Evolutionary conservation across 441 rosid species (phyloP).

Genomic region (Hura crepitans): DNA sequence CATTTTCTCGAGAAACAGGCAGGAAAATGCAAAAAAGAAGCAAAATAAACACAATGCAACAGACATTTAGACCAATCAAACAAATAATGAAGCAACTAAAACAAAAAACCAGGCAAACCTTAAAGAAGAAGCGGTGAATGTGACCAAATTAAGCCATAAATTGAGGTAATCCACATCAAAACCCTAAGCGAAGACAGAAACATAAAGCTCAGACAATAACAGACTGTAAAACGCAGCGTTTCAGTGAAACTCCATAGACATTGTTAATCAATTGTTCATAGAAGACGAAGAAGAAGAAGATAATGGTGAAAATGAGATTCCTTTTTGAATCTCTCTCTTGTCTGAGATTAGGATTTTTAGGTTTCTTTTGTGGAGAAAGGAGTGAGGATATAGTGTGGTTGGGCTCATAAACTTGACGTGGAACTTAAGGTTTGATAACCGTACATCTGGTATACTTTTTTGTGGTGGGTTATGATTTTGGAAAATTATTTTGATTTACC

Average conservation of each 20-base stretch:
- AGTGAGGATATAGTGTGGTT: background rate
- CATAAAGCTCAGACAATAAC: background rate
- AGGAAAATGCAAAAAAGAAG: background rate
- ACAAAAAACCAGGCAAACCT: slow-evolving; percentile 16
- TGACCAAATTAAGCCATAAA: slow-evolving; percentile 16
- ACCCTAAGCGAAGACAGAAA: slow-evolving; percentile 1
- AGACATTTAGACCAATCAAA: background rate
- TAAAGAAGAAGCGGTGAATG: slow-evolving; percentile 7
- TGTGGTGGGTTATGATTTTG: background rate
- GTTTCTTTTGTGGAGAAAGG: slow-evolving; percentile 30
- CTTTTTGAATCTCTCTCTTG: slow-evolving; percentile 32
- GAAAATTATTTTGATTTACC: background rate
- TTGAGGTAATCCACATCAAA: background rate
- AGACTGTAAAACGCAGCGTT: slow-evolving; percentile 17
- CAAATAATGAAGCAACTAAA: background rate
- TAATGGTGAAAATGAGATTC: slow-evolving; percentile 21
- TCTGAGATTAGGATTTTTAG: slow-evolving; percentile 37
- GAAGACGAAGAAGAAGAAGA: slow-evolving; percentile 15
- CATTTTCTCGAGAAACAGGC: slow-evolving; percentile 13
- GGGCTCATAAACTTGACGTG: background rate
- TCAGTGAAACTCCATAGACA: background rate
- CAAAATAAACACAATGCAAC: slow-evolving; percentile 14
- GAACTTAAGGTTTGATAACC: background rate
- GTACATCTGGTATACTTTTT: background rate
- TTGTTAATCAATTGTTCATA: background rate